phyloP scores from a whole-genome alignment of 2,329 filamentous ascomycete genomes.

The Neoscytalidium dimidiatum region DNA sequence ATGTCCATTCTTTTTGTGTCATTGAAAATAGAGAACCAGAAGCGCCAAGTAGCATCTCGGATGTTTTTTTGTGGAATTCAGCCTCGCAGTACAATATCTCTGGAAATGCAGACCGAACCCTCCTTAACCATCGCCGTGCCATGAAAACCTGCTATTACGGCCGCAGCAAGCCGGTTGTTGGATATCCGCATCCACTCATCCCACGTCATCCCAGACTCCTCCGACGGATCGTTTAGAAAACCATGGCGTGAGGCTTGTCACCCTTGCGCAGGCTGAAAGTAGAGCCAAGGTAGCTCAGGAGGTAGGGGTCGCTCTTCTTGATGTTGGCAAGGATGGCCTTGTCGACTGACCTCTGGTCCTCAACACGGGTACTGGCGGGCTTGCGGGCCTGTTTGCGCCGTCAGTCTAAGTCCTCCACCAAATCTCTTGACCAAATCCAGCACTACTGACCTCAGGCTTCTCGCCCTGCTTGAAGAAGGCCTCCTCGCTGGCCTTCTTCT shows the following conservation, averaged over 20 bases:
- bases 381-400: slow-evolving; percentile 78
- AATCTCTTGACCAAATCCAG: neutral
- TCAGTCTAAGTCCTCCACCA: slow-evolving; percentile 24
- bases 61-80: slow-evolving; percentile 37
- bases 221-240: slow-evolving; percentile 68
- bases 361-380: slow-evolving; percentile 84
- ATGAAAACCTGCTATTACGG: slow-evolving; percentile 40
- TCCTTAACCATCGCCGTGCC: slow-evolving; percentile 37
- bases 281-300: slow-evolving; percentile 89
- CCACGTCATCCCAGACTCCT: slow-evolving; percentile 17
- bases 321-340: slow-evolving; percentile 92
- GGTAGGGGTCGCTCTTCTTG: slow-evolving; percentile 91
- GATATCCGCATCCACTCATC: slow-evolving; percentile 37
- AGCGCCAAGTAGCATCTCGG: slow-evolving; percentile 21
- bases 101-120: slow-evolving; percentile 42
- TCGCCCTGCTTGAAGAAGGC: slow-evolving; percentile 99
- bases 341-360: slow-evolving; percentile 98
- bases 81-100: slow-evolving; percentile 42
- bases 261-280: slow-evolving; percentile 99
- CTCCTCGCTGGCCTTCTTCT: slow-evolving; percentile 96
- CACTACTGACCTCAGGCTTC: slow-evolving; percentile 82
- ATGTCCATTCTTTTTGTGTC: slow-evolving; percentile 19
- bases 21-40: slow-evolving; percentile 20
- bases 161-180: slow-evolving; percentile 41
- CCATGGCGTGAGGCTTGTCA: slow-evolving; percentile 99